These are phyloP conservation scores for Fusarium pseudonygamai DNA, from an alignment of 2,329 filamentous ascomycete species.

Conservation along the genomic window DNA sequence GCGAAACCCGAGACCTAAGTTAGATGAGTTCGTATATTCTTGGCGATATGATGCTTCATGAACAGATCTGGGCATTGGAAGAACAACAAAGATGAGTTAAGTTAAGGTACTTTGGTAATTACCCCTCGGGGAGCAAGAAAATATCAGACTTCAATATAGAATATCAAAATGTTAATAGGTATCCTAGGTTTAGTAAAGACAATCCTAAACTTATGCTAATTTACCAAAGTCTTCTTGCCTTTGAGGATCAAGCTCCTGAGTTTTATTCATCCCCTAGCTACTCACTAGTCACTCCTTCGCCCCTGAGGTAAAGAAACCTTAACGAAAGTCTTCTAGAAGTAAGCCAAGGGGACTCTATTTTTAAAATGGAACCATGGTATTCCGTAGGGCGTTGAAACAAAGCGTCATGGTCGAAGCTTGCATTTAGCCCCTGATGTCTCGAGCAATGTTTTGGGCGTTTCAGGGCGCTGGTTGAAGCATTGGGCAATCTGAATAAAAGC, in stretches of 20 bases:
- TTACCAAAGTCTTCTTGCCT: too few species aligned
- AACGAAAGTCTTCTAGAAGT: background rate
- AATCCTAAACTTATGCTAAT: too few species aligned
- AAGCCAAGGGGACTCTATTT: background rate
- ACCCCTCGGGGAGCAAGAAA: too few species aligned
- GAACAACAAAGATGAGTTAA: background rate
- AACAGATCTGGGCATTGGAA: too few species aligned
- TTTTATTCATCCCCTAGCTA: too few species aligned
- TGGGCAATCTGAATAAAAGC: background rate
- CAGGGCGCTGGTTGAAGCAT: background rate
- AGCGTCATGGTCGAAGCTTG: background rate
- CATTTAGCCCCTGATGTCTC: background rate
- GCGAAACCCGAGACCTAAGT: background rate
- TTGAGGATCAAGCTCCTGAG: too few species aligned
- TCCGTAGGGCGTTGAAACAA: background rate
- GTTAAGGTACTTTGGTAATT: fast-evolving
- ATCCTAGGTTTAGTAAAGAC: too few species aligned
- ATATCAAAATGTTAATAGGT: too few species aligned
- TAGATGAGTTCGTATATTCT: fast-evolving
- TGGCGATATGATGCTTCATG: background rate
- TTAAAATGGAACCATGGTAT: background rate
- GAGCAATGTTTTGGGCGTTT: background rate
- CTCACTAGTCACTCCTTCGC: too few species aligned
- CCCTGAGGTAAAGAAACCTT: background rate
- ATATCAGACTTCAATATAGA: too few species aligned